phyloP scores from a whole-genome alignment of 1,284 basidiomycete species.

The Pseudozyma sp. region DNA sequence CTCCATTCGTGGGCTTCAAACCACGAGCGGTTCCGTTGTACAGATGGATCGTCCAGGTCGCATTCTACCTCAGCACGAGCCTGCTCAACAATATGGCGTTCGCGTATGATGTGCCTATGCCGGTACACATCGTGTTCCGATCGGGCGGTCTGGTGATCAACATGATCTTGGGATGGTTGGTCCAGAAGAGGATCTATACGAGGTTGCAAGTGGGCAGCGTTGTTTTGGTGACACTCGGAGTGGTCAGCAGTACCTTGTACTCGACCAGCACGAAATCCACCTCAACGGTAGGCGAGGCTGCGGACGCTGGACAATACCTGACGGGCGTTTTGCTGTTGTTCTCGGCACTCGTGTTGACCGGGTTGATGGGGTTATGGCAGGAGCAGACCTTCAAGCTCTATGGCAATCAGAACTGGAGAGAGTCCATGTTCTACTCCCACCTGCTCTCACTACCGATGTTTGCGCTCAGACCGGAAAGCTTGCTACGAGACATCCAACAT shows the following conservation, averaged over 20 bases:
- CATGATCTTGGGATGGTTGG: constrained; percentile 78
- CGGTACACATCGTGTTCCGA: constrained; percentile 93
- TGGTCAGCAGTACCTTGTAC: constrained; percentile 83
- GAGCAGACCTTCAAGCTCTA: constrained; percentile 82
- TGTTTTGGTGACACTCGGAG: constrained; percentile 81
- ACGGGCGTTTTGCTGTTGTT: constrained; percentile 80
- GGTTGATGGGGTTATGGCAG: constrained; percentile 85
- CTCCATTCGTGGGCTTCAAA: constrained; percentile 21
- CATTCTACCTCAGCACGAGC: constrained; percentile 83
- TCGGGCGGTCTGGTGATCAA: constrained; percentile 88
- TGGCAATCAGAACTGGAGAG: constrained; percentile 80
- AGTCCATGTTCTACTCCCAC: constrained; percentile 84
- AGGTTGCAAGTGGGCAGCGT: constrained; percentile 73
- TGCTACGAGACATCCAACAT: constrained; percentile 28
- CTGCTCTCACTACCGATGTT: constrained; percentile 81
- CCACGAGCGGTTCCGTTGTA: constrained; percentile 75
- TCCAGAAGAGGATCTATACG: constrained; percentile 70
- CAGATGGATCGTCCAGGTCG: constrained; percentile 83
- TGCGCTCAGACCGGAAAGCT: constrained; percentile 29
- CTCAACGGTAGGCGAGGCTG: not conserved
- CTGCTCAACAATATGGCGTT: constrained; percentile 91
- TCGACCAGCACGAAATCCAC: constrained; percentile 64
- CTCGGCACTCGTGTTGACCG: constrained; percentile 82
- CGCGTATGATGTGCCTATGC: constrained; percentile 83
- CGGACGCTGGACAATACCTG: constrained; percentile 71